A percentile compares a stretch with the other conserved stretches of the same genome.
phyloP scores from a whole-genome alignment of 495 filamentous ascomycete species.

The Podospora pseudocomata region DNA sequence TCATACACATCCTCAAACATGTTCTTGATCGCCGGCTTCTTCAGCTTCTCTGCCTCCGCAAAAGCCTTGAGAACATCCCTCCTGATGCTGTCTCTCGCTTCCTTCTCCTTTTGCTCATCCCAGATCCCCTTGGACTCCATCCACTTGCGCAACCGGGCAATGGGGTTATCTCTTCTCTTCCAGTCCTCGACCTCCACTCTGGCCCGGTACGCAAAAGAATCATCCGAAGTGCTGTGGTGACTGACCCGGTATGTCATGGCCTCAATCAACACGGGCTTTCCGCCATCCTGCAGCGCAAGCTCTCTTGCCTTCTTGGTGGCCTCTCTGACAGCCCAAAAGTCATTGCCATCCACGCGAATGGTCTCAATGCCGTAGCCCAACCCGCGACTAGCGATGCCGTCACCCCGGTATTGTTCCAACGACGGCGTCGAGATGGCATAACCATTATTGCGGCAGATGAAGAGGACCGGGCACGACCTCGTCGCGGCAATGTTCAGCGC shows the following conservation, averaged over 20 bases:
- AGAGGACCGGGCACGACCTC: slow-evolving; percentile 83
- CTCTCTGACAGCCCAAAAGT: slow-evolving; percentile 90
- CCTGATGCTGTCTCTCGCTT: slow-evolving; percentile 60
- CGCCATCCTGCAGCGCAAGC: slow-evolving; percentile 72
- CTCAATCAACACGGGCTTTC: slow-evolving; percentile 81
- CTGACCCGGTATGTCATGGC: slow-evolving; percentile 97
- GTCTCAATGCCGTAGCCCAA: slow-evolving; percentile 97
- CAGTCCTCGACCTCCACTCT: slow-evolving; percentile 95
- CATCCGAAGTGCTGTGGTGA: slow-evolving; percentile 97
- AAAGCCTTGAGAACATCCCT: slow-evolving; percentile 82
- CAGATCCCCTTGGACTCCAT: slow-evolving; percentile 76
- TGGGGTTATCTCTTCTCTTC: slow-evolving; percentile 94
- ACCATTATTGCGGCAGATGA: slow-evolving; percentile 96
- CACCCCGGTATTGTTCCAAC: slow-evolving; percentile 92
- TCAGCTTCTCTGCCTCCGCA: slow-evolving; percentile 79
- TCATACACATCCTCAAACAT: slow-evolving; percentile 90
- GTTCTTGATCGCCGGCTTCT: slow-evolving; percentile 72
- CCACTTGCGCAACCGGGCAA: slow-evolving; percentile 87
- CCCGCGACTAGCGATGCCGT: slow-evolving; percentile 93
- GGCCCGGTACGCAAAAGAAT: slow-evolving; percentile 94
- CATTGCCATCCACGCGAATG: slow-evolving; percentile 93
- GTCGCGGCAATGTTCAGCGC: slow-evolving; percentile 96
- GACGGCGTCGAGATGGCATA: slow-evolving; percentile 95
- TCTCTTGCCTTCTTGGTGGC: slow-evolving; percentile 73
- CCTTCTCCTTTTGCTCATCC: slow-evolving; percentile 79